Percentiles rank a stretch among this genome's conserved stretches.
Evolutionary conservation across 2,329 filamentous ascomycete species (phyloP).

Genomic region (Xylaria sp.): DNA sequence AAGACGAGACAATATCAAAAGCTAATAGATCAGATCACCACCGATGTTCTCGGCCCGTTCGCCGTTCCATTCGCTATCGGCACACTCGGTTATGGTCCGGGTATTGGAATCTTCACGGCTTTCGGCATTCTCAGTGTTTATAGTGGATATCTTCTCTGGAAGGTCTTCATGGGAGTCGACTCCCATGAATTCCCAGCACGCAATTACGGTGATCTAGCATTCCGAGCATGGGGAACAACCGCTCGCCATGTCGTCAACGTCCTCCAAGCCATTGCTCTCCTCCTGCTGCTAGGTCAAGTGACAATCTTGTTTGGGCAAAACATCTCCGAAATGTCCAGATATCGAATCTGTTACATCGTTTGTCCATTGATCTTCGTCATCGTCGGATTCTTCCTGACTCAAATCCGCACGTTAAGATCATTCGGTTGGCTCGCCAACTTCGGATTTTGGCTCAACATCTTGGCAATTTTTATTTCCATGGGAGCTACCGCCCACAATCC

Average conservation of each 20-base stretch:
- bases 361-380: slow-evolving; percentile 62
- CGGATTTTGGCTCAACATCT: slow-evolving; percentile 51
- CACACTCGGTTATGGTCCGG: slow-evolving; percentile 53
- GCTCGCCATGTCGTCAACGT: slow-evolving; percentile 60
- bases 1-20: neutral
- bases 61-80: slow-evolving; percentile 48
- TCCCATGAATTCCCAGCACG: slow-evolving; percentile 57
- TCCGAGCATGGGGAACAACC: slow-evolving; percentile 57
- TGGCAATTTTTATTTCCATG: slow-evolving; percentile 35
- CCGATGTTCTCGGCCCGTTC: slow-evolving; percentile 58
- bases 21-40: slow-evolving; percentile 52
- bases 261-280: slow-evolving; percentile 53
- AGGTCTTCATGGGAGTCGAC: slow-evolving; percentile 57
- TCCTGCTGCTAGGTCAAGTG: slow-evolving; percentile 27
- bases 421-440: slow-evolving; percentile 66
- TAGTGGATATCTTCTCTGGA: slow-evolving; percentile 60
- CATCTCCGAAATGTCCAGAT: slow-evolving; percentile 62
- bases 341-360: slow-evolving; percentile 62
- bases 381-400: slow-evolving; percentile 62
- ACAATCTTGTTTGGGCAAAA: slow-evolving; percentile 43
- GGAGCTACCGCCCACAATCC: slow-evolving; percentile 34
- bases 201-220: slow-evolving; percentile 60
- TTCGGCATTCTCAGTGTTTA: slow-evolving; percentile 55
- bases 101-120: slow-evolving; percentile 57
- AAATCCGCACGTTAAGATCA: slow-evolving; percentile 64